These are phyloP conservation scores for Scenedesmus sp. DNA, from an alignment of 163 green algal genomes.

Conservation along the genomic window DNA sequence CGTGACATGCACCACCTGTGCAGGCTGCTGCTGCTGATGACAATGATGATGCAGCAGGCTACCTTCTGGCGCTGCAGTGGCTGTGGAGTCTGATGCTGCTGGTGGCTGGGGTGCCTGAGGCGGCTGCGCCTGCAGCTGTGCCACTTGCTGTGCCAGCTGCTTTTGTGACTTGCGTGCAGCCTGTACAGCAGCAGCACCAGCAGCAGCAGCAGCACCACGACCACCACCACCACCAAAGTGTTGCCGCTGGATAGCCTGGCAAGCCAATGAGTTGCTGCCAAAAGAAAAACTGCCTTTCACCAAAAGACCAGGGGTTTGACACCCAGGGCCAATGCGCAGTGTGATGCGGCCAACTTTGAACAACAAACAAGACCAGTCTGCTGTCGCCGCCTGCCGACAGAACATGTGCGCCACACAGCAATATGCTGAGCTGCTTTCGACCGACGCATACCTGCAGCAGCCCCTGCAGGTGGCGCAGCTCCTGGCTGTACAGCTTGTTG, in stretches of 20 bases:
- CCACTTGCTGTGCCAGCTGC: background rate
- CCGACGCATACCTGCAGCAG: slow-evolving; percentile 5
- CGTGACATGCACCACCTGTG: background rate
- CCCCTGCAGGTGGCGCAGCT: slow-evolving; percentile 18
- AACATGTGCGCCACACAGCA: background rate
- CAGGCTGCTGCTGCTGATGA: background rate
- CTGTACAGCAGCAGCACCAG: background rate
- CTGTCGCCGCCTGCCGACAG: too few relatives aligned
- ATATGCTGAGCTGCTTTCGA: too few relatives aligned
- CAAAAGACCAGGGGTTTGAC: too few relatives aligned
- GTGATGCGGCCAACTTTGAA: too few relatives aligned
- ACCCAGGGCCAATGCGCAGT: too few relatives aligned
- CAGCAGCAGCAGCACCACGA: background rate
- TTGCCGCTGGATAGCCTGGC: too few relatives aligned
- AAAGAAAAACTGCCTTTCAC: too few relatives aligned
- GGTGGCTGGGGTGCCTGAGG: background rate
- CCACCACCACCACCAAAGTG: too few relatives aligned
- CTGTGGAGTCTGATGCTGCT: background rate
- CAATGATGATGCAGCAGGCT: background rate
- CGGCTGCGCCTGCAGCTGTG: background rate
- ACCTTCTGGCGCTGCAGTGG: background rate
- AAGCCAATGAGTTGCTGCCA: too few relatives aligned
- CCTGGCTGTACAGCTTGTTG: slow-evolving; percentile 27
- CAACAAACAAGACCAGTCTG: too few relatives aligned
- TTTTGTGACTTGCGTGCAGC: background rate